Percentiles rank a stretch among this genome's conserved stretches.
These are phyloP conservation scores for Heliosperma pusillum DNA, from an alignment of 148 eudicot genomes.

Conservation along the genomic window DNA sequence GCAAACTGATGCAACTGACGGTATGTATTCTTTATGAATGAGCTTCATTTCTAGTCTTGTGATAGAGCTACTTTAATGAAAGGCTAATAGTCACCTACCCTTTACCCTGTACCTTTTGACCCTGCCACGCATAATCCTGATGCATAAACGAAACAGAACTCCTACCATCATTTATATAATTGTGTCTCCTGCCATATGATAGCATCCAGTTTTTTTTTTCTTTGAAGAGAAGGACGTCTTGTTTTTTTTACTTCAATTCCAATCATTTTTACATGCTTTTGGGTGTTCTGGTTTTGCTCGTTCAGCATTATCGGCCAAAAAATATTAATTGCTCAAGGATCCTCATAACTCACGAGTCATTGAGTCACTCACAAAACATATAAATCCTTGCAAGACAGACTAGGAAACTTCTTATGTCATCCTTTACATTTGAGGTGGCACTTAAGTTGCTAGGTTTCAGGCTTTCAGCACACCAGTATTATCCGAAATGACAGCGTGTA, in stretches of 20 bases:
- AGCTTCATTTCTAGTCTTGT: not conserved
- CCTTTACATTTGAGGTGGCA: not conserved
- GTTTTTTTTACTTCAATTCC: not conserved
- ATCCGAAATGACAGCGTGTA: too few relatives aligned
- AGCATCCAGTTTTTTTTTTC: not conserved
- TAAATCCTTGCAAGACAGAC: too few relatives aligned
- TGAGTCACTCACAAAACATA: too few relatives aligned
- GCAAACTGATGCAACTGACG: constrained; percentile 11
- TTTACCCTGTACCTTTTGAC: not conserved
- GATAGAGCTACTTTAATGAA: not conserved
- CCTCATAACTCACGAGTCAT: not conserved
- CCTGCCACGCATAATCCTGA: not conserved
- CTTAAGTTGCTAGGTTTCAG: not conserved
- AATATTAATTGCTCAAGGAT: too few relatives aligned
- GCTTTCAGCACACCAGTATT: too few relatives aligned
- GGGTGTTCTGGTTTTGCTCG: too few relatives aligned
- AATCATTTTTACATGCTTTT: not conserved
- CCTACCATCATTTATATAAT: not conserved
- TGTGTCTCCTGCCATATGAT: not conserved
- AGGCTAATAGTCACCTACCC: not conserved
- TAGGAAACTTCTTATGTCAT: not conserved
- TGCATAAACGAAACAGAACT: not conserved
- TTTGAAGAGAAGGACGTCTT: too few relatives aligned
- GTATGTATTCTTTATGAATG: not conserved
- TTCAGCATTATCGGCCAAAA: not conserved